Percentiles rank a stretch among this genome's conserved stretches.
Conservation (phyloP, 1,284 basidiomycete species). For the Cutaneotrichosporon mucoides region DNA sequence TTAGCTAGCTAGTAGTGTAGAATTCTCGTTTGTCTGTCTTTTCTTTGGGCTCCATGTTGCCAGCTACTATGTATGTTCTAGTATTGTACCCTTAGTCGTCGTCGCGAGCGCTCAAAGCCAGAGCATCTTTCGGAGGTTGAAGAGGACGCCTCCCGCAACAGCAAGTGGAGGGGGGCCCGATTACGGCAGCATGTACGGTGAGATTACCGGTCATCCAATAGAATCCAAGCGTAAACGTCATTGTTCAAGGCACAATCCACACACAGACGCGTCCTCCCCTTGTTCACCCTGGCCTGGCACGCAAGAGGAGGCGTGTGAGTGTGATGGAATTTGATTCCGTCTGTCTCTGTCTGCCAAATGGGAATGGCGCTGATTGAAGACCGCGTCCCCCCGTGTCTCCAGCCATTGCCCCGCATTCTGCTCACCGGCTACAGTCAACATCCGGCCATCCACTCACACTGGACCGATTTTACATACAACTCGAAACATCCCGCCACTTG, state of each 20-base stretch:
- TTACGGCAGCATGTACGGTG: background rate
- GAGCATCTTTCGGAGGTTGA: background rate
- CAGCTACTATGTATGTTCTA: background rate
- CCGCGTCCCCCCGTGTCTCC: background rate
- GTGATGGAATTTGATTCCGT: background rate
- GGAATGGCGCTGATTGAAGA: background rate
- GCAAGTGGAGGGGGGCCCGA: background rate
- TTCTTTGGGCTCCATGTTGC: background rate
- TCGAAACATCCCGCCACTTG: background rate
- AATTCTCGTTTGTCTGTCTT: too few relatives aligned
- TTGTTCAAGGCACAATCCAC: background rate
- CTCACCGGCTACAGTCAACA: too few relatives aligned
- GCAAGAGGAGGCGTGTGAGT: background rate
- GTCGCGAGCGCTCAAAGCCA: too few relatives aligned
- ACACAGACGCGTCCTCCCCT: too few relatives aligned
- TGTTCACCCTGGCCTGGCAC: too few relatives aligned
- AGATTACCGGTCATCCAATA: background rate
- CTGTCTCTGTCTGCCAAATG: background rate
- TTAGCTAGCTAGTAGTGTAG: constrained; percentile 6
- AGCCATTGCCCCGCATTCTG: too few relatives aligned
- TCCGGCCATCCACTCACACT: too few relatives aligned
- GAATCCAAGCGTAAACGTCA: background rate
- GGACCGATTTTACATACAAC: background rate
- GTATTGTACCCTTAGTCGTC: background rate
- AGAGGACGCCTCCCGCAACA: background rate